Evolutionary conservation across 1,284 basidiomycete species (phyloP).

Genomic region (Trametes hirsuta): DNA sequence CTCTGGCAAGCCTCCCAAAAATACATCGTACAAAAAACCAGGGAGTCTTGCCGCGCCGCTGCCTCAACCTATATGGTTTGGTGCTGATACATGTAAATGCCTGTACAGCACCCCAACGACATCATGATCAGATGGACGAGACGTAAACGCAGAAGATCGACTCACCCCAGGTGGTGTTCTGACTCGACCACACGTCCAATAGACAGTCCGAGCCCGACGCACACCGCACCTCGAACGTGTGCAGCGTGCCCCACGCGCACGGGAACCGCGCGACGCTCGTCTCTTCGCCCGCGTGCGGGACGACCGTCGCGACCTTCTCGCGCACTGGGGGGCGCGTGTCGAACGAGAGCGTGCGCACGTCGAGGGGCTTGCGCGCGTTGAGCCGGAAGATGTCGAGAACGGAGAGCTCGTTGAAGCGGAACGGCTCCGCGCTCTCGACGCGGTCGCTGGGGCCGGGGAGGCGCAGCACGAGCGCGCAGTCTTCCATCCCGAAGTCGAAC

Average conservation of each 20-base stretch:
- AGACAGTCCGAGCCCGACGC: constrained; percentile 23
- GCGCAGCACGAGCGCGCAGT: constrained; percentile 30
- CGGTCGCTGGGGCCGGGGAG: constrained; percentile 23
- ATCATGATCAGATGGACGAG: neutral
- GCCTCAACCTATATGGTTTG: constrained; percentile 22
- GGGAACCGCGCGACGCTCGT: constrained; percentile 27
- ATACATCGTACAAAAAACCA: neutral
- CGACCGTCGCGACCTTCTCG: constrained; percentile 23
- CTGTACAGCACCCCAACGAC: constrained; percentile 6
- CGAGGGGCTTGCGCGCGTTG: constrained; percentile 20
- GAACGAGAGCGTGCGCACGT: constrained; percentile 28
- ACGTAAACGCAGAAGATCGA: neutral
- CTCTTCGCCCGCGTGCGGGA: constrained; percentile 24
- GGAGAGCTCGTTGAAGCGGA: constrained; percentile 19
- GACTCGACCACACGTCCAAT: constrained; percentile 31
- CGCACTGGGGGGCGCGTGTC: constrained; percentile 17
- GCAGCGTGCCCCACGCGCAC: constrained; percentile 27
- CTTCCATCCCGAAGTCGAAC: constrained; percentile 34
- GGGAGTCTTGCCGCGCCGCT: neutral
- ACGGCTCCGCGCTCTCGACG: constrained; percentile 26
- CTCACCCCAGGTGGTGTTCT: constrained; percentile 31
- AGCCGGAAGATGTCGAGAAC: constrained; percentile 26
- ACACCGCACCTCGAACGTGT: constrained; percentile 28
- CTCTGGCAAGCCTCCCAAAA: no score
- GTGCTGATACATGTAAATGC: constrained; percentile 32